Evolutionary conservation across 306 rosid species (phyloP).

Genomic region (Acacia crassicarpa): DNA sequence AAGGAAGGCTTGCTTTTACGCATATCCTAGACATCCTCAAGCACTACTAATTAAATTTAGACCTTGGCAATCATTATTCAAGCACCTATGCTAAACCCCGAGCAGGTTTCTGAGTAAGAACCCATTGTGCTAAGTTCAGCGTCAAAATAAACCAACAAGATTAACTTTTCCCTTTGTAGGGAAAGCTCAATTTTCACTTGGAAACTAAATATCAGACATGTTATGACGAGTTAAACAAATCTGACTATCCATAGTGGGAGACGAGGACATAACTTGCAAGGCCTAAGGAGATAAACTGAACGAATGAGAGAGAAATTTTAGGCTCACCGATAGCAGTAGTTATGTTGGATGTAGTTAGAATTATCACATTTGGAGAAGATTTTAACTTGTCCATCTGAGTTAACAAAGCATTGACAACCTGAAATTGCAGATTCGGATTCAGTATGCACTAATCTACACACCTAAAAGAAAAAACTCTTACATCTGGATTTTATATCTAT

Average conservation of each 20-base stretch:
- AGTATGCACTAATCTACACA: slow-evolving; percentile 16
- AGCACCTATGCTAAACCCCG: slow-evolving; percentile 15
- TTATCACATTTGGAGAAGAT: slow-evolving; percentile 87
- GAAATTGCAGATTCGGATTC: slow-evolving; percentile 44
- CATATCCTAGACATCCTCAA: not conserved
- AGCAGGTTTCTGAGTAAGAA: not conserved
- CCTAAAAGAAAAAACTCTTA: not conserved
- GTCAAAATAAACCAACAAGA: slow-evolving; percentile 8
- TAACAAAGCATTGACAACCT: slow-evolving; percentile 95
- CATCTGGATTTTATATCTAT: slow-evolving; percentile 7
- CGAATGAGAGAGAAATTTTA: slow-evolving; percentile 10
- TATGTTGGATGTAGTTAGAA: slow-evolving; percentile 93
- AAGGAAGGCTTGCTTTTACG: not conserved
- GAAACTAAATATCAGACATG: slow-evolving; percentile 5
- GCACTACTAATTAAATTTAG: not conserved
- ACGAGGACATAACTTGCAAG: not conserved
- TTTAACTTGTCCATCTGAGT: slow-evolving; percentile 97
- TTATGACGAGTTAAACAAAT: slow-evolving; percentile 11
- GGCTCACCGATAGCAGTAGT: slow-evolving; percentile 95
- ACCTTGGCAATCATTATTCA: not conserved
- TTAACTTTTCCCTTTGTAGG: not conserved
- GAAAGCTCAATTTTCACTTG: not conserved
- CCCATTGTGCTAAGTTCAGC: not conserved
- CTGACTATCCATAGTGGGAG: slow-evolving; percentile 16
- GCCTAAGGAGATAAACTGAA: slow-evolving; percentile 9